Base-by-base conservation (phyloP, 192 early-diverging fungal genomes). In the Coemansia pectinata region DNA sequence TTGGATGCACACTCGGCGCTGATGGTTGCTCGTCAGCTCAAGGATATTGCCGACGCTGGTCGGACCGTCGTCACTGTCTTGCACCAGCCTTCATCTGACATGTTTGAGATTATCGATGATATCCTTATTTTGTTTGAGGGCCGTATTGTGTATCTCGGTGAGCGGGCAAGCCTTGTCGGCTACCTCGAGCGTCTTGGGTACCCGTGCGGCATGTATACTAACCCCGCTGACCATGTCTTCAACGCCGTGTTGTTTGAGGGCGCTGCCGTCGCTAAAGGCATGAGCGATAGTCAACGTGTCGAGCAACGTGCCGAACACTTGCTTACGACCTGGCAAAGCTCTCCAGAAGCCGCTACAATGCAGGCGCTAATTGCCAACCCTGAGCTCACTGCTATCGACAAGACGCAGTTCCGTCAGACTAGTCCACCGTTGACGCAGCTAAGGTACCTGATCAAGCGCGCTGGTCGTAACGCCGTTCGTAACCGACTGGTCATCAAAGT, bases 111-210 rank as follows among this genome's bases (percentile, higher is more conserved):
- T 42, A 88, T 93, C 33, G 91, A 93, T 67, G 89, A 92, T 31
- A 74, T 93, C 17, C 64, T 92, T 11, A 50, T 93, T 23, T 77
- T 93, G 39, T 78, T 86, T 1, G 86, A 92, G 58, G 90, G 90
- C n/a, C 80, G 85, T 27, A 83, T 90, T 40, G 89, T 91, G 71
- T 93, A 90, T 63, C 76, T 89, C 40, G 92, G 91, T 27, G 77
- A 78, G 19, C 77, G 82, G 0, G 58, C 67, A 6, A 60, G 66
- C 27, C 64, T 85, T 9, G 73, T 87, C 15, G 72, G 70, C n/a
- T 90, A 88, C 62, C 71, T 90, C 39, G 63, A 65, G 17, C 38
- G 38, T 4, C 65, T 74, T 12, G 85, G 86, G 7, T 78, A 80
- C 63, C 81, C 74, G 11, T 88, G 87, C 53, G 84, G 79, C 21